phyloP scores from a whole-genome alignment of 2,329 filamentous ascomycete species.

The Zelopaecilomyces penicillatus region DNA sequence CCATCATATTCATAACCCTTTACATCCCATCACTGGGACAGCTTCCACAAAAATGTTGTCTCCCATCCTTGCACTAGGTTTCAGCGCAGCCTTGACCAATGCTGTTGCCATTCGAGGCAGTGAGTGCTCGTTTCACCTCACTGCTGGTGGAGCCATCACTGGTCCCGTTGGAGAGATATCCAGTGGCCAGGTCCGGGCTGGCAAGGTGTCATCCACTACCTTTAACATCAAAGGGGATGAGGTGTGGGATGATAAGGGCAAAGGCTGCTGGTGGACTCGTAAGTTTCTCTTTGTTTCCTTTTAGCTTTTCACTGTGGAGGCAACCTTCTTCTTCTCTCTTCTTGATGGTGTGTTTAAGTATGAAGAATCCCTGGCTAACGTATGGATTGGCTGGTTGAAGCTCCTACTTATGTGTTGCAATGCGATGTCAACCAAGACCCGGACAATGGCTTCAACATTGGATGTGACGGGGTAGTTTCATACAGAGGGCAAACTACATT shows the following conservation, averaged over 20 bases:
- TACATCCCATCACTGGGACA: no score
- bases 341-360: not conserved
- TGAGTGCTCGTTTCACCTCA: conserved; percentile 37
- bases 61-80: conserved; percentile 9
- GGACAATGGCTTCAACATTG: conserved; percentile 47
- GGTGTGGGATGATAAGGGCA: conserved; percentile 46
- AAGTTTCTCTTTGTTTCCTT: conserved; percentile 16
- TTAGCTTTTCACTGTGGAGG: no score
- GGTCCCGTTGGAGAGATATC: conserved; percentile 51
- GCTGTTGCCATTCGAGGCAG: conserved; percentile 9
- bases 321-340: no score
- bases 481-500: conserved; percentile 46
- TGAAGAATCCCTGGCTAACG: not conserved
- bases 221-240: conserved; percentile 48
- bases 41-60: conserved; percentile 6
- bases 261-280: conserved; percentile 58
- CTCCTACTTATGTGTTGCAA: conserved; percentile 50
- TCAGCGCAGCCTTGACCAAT: conserved; percentile 12
- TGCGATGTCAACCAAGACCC: conserved; percentile 48
- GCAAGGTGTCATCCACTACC: conserved; percentile 37
- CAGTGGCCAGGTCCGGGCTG: conserved; percentile 49
- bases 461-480: conserved; percentile 41
- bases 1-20: no score
- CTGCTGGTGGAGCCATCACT: conserved; percentile 37
- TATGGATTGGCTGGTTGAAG: conserved; percentile 18